Evolutionary conservation across 2,329 filamentous ascomycete genomes (phyloP).

Genomic region (Knufia petricola): DNA sequence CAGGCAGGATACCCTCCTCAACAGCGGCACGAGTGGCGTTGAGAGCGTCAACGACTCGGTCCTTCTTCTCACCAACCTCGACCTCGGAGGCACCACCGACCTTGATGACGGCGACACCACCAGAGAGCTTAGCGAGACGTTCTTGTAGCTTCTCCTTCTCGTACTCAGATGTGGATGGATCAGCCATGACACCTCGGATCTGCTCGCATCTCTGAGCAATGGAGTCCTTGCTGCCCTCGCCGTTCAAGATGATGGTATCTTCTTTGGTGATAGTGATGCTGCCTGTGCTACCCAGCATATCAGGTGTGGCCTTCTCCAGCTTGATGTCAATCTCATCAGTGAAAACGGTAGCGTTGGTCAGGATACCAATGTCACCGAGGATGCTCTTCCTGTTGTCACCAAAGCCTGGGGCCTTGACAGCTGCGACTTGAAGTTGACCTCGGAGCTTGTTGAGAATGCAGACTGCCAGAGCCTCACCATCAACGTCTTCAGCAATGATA

Average conservation of each 20-base stretch:
- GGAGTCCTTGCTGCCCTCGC: conserved; percentile 86
- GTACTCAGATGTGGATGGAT: conserved; percentile 93
- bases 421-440: conserved; percentile 95
- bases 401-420: conserved; percentile 97
- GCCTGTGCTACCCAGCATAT: conserved; percentile 93
- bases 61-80: conserved; percentile 99
- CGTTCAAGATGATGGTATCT: conserved; percentile 97
- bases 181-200: conserved; percentile 92
- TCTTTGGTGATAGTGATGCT: conserved; percentile 99
- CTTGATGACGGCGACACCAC: conserved; percentile 98
- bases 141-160: conserved; percentile 99
- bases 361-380: conserved; percentile 87
- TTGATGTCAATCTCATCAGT: conserved; percentile 97
- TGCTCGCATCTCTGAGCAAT: conserved; percentile 96
- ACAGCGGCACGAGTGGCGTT: conserved; percentile 97
- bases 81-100: conserved; percentile 96
- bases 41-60: conserved; percentile 94
- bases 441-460: conserved; percentile 99
- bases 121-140: conserved; percentile 97
- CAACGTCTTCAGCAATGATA: conserved; percentile 98
- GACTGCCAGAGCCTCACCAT: conserved; percentile 94
- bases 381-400: conserved; percentile 99
- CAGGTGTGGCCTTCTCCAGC: conserved; percentile 92
- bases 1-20: conserved; percentile 97
- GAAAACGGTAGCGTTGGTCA: conserved; percentile 97